Conservation (phyloP, 805 yeast genomes). For the Schizosaccharomyces octosporus region DNA sequence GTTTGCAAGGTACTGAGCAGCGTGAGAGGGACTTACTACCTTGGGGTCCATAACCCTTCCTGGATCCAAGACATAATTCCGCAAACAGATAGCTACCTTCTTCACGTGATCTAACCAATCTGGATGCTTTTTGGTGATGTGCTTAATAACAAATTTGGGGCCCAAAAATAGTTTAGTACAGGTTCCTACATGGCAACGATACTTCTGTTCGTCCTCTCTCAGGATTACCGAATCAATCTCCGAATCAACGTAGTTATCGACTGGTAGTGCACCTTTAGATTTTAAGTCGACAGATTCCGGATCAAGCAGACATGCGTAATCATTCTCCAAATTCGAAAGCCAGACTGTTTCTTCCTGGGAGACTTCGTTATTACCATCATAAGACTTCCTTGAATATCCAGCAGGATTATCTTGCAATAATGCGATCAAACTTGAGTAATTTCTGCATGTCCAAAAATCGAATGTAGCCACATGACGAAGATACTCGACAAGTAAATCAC, state of each 20-base stretch:
- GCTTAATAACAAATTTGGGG: slow-evolving; percentile 8
- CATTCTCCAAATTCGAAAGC: not conserved
- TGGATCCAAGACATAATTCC: not conserved
- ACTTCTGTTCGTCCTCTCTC: slow-evolving; percentile 7
- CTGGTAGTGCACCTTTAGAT: slow-evolving; percentile 6
- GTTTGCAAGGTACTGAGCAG: not conserved
- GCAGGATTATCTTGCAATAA: not conserved
- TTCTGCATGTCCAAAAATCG: not conserved
- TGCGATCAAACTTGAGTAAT: not conserved
- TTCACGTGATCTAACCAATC: slow-evolving; percentile 3
- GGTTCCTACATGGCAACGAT: slow-evolving; percentile 7
- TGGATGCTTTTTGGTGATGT: slow-evolving; percentile 7
- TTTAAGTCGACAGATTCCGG: slow-evolving; percentile 4
- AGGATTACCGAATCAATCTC: slow-evolving; percentile 4
- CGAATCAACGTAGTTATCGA: slow-evolving; percentile 3
- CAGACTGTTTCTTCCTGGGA: not conserved
- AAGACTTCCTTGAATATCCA: not conserved
- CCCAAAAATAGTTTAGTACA: slow-evolving; percentile 8
- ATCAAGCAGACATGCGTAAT: slow-evolving; percentile 3
- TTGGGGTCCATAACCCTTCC: not conserved
- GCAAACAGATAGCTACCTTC: not conserved
- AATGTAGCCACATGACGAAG: slow-evolving; percentile 5
- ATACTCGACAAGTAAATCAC: slow-evolving; percentile 3
- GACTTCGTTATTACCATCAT: not conserved
- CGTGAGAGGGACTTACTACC: not conserved